Evolutionary conservation across 1,284 basidiomycete genomes (phyloP), one percentile per base, ranked within the genome.

Genomic region (Ceratobasidium sp.): DNA sequence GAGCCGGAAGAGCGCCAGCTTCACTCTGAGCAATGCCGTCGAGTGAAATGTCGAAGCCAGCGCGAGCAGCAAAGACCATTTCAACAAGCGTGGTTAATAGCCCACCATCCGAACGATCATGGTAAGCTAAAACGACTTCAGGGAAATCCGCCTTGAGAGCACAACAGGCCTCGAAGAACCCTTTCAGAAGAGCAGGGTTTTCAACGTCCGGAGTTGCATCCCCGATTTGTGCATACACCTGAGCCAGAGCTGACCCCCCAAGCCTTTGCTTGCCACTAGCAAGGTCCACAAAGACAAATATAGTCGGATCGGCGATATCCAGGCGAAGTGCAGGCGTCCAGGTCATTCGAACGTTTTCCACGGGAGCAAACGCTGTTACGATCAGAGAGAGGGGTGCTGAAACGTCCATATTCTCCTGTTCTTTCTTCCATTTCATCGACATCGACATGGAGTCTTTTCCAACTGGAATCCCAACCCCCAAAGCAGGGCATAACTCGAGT

Each of bases 401-500:
- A 78, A 99, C 95, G 82, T 96, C 92, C 79, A 91, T 92, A 82
- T 90, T 87, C 80, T 92, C 89, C 33, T 86, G 88, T 8, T 88
- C 88, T 85, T 77, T 79, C 73, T 84, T 88, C 97, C 97, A 99
- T 81, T 93, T 94, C 97, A 99, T 99, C 79, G 94, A 94, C 97
- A 99, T 99, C 46, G 95, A 97, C 98, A 99, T 99, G 3, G 96
- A 98, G 85, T 99, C 97, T 86, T 99, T 99, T 44, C 98, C 97
- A 48, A 99, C 97, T 0, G 97, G 98, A 70, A 99, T 96, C 33
- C 96, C 94, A 30, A 99, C 87, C 14, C 97, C 97, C 18, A 99
- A 89, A 30, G 91, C 91, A n/a, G 97, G 97, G 85, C 98, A 99
- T 14, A 99, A 87, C 79, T 98, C 96, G 87, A 97, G 89, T 12